Evolutionary conservation across 352 stramenopile genomes (phyloP), one percentile per base, ranked within the genome.

Genomic region (Thalassiosira sp.): DNA sequence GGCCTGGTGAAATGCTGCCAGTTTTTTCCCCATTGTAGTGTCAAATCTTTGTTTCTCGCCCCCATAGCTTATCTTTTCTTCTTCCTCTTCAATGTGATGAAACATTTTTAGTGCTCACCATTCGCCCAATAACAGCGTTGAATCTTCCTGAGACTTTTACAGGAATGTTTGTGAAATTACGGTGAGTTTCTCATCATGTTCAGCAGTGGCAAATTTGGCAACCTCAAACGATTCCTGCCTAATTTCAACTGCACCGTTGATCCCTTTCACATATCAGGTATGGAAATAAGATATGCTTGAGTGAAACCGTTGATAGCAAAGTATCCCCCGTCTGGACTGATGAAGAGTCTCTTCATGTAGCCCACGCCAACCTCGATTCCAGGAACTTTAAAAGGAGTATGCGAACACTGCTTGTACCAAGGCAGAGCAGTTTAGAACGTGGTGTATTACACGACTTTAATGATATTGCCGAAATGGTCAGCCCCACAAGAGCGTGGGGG

Each of bases 101-200:
- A 57, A 45, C n/a, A n/a, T 51, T 27, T 62, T 16, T 31, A 76
- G 72, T 86, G 28, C 79, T 94, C 5, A 91, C 72, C 5, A 86
- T 94, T 54, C 68, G 86, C 16, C 86, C 85, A 40, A 85, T 93
- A 35, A 90, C 81, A 56, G 89, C 82, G 1, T 61, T 93, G 53
- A 93, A 93, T 78, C 77, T 94, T 35, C 81, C 87, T 15, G 82
- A 91, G 57, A 80, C 68, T 27, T 91, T 85, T 51, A 87, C 67
- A n/a, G 76, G 78, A 8, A 93, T 93, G 85, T 89, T 85, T 78
- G 84, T 94, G 1, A 91, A 91, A 67, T 31, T 94, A 48, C 28
- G 77, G 45, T 79, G 35, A 57, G 65, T 72, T 51, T 28, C 6
- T 31, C 42, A 35, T 43, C 15, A 56, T 18, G 22, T 64, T 58